Conservation (phyloP, 805 yeast species). For the Saccharomyces kudriavzevii region DNA sequence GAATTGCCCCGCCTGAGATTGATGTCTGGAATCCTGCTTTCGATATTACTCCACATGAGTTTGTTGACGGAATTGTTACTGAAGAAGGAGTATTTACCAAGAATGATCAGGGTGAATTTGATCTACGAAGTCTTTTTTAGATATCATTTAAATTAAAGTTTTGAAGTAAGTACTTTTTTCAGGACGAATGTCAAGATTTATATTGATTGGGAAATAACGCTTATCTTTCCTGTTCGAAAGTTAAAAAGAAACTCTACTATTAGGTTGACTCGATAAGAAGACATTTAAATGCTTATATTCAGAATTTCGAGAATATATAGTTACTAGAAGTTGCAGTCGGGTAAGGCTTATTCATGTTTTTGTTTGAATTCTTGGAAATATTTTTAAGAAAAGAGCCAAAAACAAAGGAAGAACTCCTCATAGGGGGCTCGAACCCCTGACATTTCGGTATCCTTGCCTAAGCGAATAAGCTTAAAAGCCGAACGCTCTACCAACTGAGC, state of each 20-base stretch:
- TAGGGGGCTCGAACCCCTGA: constrained; percentile 47
- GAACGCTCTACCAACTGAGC: constrained; percentile 69
- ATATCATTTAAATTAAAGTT: neutral
- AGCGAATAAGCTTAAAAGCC: constrained; percentile 44
- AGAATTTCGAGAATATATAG: too few relatives aligned
- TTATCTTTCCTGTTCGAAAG: too few relatives aligned
- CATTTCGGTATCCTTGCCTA: constrained; percentile 38
- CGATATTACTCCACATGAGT: constrained; percentile 79
- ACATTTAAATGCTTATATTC: too few relatives aligned
- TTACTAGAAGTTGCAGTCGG: too few relatives aligned
- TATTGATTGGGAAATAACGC: too few relatives aligned
- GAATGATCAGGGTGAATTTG: constrained; percentile 42
- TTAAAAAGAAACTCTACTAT: too few relatives aligned
- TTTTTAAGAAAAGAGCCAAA: too few relatives aligned
- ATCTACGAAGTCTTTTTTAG: constrained; percentile 29
- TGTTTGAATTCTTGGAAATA: too few relatives aligned
- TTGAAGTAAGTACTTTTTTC: neutral
- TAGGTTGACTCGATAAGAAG: too few relatives aligned
- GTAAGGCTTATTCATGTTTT: too few relatives aligned
- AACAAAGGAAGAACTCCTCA: constrained; percentile 36
- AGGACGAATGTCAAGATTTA: neutral
- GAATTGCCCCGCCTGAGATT: constrained; percentile 78
- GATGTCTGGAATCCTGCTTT: constrained; percentile 94
- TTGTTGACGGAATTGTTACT: constrained; percentile 85
- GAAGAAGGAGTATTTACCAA: constrained; percentile 59